Evolutionary conservation across 2,329 filamentous ascomycete species (phyloP).

Genomic region (Fusarium staphyleae): DNA sequence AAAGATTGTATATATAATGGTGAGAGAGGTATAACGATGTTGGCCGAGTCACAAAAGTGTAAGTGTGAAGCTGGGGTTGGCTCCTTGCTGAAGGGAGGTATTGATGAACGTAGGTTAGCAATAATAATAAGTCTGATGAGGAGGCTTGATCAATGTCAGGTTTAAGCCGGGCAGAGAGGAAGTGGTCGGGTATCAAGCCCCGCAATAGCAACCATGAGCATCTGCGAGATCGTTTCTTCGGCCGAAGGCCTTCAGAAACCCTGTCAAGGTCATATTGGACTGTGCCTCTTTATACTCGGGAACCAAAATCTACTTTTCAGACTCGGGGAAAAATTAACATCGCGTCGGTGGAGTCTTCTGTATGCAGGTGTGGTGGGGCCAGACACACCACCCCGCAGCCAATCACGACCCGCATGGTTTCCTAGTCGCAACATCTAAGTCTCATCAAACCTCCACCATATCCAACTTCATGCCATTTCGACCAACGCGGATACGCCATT

Average conservation of each 20-base stretch:
- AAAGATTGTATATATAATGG: too few relatives aligned
- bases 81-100: too few relatives aligned
- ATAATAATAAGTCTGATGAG: too few relatives aligned
- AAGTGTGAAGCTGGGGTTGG: too few relatives aligned
- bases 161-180: too few relatives aligned
- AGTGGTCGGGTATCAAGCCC: neutral
- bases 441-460: slow-evolving; percentile 7
- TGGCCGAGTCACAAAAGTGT: too few relatives aligned
- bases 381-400: neutral
- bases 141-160: too few relatives aligned
- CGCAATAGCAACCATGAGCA: neutral
- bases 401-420: slow-evolving; percentile 9
- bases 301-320: too few relatives aligned
- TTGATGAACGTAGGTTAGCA: too few relatives aligned
- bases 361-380: neutral
- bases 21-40: too few relatives aligned
- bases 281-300: neutral
- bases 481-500: neutral
- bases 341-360: neutral
- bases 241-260: slow-evolving; percentile 9
- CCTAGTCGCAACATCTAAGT: slow-evolving; percentile 12
- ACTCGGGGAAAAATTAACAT: neutral
- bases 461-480: neutral
- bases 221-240: neutral
- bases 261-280: neutral